Conservation (phyloP, 2,329 filamentous ascomycete species). For the Allantophomopsis cytisporea region DNA sequence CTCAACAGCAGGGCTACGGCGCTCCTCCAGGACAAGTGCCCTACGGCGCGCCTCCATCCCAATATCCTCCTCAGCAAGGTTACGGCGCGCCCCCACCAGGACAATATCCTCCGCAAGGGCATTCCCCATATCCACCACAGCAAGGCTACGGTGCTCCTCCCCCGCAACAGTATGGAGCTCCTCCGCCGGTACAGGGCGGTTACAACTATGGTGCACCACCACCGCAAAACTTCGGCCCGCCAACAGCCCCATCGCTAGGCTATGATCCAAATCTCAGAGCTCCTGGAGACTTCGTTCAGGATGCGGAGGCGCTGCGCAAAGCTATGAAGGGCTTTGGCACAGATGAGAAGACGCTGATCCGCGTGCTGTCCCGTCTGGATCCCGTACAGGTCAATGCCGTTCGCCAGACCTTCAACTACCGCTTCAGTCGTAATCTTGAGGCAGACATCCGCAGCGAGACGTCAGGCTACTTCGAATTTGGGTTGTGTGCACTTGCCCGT, state of each 20-base stretch:
- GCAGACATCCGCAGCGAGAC: constrained; percentile 70
- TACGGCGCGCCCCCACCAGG: constrained; percentile 5
- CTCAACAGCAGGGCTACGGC: constrained; percentile 3
- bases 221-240: constrained; percentile 25
- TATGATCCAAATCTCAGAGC: constrained; percentile 62
- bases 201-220: constrained; percentile 14
- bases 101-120: no score
- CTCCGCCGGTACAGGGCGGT: constrained; percentile 19
- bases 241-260: constrained; percentile 56
- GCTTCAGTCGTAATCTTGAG: constrained; percentile 54
- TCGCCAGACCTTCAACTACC: constrained; percentile 49
- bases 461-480: constrained; percentile 59
- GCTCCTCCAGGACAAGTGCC: constrained; percentile 6
- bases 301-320: constrained; percentile 59
- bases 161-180: constrained; percentile 20
- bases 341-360: constrained; percentile 66
- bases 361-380: constrained; percentile 56
- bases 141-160: constrained; percentile 11
- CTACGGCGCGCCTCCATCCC: constrained; percentile 7
- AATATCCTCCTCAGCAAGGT: constrained; percentile 6
- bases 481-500: constrained; percentile 58
- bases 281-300: constrained; percentile 44
- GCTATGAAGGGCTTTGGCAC: constrained; percentile 95
- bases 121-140: constrained; percentile 21
- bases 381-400: constrained; percentile 64